Evolutionary conservation across 75 land plant species (phyloP), one percentile per base, ranked within the genome.

Genomic region (Larix kaempferi): DNA sequence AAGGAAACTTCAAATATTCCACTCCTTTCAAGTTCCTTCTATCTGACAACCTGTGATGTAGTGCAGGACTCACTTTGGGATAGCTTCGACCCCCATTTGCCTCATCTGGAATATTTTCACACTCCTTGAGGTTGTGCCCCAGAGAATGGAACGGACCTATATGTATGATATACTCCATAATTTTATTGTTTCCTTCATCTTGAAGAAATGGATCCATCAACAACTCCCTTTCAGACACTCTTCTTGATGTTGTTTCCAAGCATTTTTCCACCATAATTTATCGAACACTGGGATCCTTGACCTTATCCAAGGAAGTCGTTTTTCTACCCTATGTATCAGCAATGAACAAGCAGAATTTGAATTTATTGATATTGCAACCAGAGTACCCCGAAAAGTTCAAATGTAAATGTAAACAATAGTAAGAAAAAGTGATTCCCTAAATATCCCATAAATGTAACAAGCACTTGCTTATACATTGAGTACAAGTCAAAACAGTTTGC

Each of bases 211-310:
- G 85, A 66, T 88, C 88, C 56, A 57, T 78, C 57, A 88, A 69
- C n/a, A 88, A 84, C 81, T 86, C 90, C 57, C 79, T 82, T 74
- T 85, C 90, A 59, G 88, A 64, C 17, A 80, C 80, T 41, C 91
- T 80, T 58, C 71, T 25, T 5, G 84, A 86, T 59, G 88, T 84
- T 62, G 73, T 63, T 49, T 79, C 84, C 60, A 90, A 74, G 64
- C 92, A 88, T 72, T 84, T 89, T 61, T 84, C n/a, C n/a, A n/a
- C 91, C 27, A 90, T 80, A 49, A 90, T 86, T 25, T 81, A 39
- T 21, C 78, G 81, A 19, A 89, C 83, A 64, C 78, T 59, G 21
- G 82, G 85, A 71, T 90, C 84, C 16, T 69, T 81, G 57, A 90
- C 79, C 55, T 84, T 84, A 15, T 66, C 78, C 64, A 90, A 74